phyloP scores from a whole-genome alignment of 495 filamentous ascomycete species.

The Cenococcum geophilum region DNA sequence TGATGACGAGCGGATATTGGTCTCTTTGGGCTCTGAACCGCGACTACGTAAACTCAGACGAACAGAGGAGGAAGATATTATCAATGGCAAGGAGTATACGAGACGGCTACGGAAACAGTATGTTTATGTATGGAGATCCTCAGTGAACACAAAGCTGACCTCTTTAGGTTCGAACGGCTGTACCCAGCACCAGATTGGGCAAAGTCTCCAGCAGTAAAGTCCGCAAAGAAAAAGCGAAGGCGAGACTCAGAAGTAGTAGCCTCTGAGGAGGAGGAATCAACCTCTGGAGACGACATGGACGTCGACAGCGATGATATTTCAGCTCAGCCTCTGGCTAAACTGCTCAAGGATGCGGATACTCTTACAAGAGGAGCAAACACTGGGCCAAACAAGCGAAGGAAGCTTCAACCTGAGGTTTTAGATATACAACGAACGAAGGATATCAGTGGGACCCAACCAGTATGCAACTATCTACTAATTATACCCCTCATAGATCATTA shows the following conservation, averaged over 20 bases:
- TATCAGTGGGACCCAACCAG: slow-evolving; percentile 52
- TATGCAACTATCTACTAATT: slow-evolving; percentile 31
- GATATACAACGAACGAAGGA: slow-evolving; percentile 73
- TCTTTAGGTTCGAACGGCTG: slow-evolving; percentile 52
- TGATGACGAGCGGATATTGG: slow-evolving; percentile 79
- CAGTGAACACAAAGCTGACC: neutral
- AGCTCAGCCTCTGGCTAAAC: slow-evolving; percentile 67
- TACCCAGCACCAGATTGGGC: slow-evolving; percentile 81
- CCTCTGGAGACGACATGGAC: slow-evolving; percentile 45
- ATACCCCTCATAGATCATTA: neutral
- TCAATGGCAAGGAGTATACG: slow-evolving; percentile 80
- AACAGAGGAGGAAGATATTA: slow-evolving; percentile 73
- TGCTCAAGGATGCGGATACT: slow-evolving; percentile 63
- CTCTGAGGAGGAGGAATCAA: slow-evolving; percentile 11
- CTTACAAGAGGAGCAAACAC: slow-evolving; percentile 35
- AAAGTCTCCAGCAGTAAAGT: slow-evolving; percentile 25
- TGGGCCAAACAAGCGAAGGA: slow-evolving; percentile 45
- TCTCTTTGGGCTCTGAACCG: slow-evolving; percentile 70
- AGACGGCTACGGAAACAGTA: slow-evolving; percentile 67
- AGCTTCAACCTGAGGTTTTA: slow-evolving; percentile 76
- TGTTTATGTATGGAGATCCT: neutral
- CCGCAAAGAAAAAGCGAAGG: slow-evolving; percentile 20
- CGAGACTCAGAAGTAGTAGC: slow-evolving; percentile 5
- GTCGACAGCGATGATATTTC: slow-evolving; percentile 52
- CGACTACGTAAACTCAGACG: slow-evolving; percentile 74